Evolutionary conservation across 2,329 filamentous ascomycete species (phyloP), one percentile per base, ranked within the genome.

Genomic region (Fusarium sp.): DNA sequence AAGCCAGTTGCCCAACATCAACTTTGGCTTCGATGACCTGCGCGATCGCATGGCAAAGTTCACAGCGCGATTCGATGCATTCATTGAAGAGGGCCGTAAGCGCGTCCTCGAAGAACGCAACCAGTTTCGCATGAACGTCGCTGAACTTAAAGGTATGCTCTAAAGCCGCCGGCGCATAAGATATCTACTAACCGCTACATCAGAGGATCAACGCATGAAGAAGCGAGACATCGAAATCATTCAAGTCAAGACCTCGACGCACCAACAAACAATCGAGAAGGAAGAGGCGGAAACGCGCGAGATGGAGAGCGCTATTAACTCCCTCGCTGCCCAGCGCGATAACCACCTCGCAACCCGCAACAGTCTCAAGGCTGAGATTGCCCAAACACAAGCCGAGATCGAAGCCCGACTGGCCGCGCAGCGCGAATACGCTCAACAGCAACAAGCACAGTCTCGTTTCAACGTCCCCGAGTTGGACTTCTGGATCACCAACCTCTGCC

Each of bases 11-110:
- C 96, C 96, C 41, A 94, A 89, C 81, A 93, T 97, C 82, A 95
- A 98, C 83, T 98, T 99, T 82, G 95, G 95, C 66, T 98, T 98
- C 82, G 95, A 98, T 78, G 94, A 98, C 77, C 85, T 99, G 80
- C 95, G 96, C 83, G 94, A 96, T 79, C 93, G 95, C 83, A 98
- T 99, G 96, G 89, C 92, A 61, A 94, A 93, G 73, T 99, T 99
- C 82, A 98, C 93, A 0, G 89, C 90, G 14, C 93, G 91, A 77
- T 99, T 99, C 78, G 96, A 99, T 81, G 91, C 92, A 0, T 98
- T 98, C 78, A 98, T 99, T 73, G 96, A 98, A 80, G 91, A 94
- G 73, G 95, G 95, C 1, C 90, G 96, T 56, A 97, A 97, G 83
- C 90, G 94, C 60, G 94, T 98, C 0, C 83, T 98, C 13, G 95